Percentiles rank a stretch among this genome's conserved stretches.
Conservation (phyloP, 1,139 yeast genomes). For the Suhomyces wounanorum region DNA sequence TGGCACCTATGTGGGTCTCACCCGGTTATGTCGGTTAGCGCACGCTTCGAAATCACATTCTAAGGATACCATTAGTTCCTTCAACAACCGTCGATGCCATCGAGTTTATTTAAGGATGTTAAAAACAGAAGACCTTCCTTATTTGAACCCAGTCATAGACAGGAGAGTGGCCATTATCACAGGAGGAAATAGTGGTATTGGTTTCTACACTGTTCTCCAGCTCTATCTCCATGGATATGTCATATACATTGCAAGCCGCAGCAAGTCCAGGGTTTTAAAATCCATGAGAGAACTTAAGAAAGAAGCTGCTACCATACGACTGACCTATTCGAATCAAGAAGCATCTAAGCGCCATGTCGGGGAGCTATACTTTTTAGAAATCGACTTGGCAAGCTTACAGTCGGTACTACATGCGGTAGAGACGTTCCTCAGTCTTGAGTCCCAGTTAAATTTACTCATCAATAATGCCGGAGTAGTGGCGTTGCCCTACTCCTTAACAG, state of each 20-base stretch:
- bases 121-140: slow-evolving; percentile 34
- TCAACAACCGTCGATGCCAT: not conserved
- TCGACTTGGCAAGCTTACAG: slow-evolving; percentile 62
- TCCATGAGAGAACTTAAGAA: slow-evolving; percentile 38
- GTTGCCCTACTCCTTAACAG: slow-evolving; percentile 61
- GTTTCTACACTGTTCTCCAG: slow-evolving; percentile 44
- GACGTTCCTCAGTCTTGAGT: slow-evolving; percentile 51
- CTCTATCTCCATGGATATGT: slow-evolving; percentile 46
- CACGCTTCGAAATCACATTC: not conserved
- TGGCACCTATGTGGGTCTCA: not conserved
- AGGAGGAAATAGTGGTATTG: slow-evolving; percentile 50
- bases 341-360: slow-evolving; percentile 45
- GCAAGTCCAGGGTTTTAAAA: slow-evolving; percentile 35
- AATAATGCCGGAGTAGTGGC: slow-evolving; percentile 88
- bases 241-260: slow-evolving; percentile 46
- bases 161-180: slow-evolving; percentile 45
- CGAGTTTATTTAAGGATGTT: slow-evolving; percentile 4
- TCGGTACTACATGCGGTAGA: slow-evolving; percentile 60
- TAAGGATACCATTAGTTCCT: not conserved
- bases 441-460: slow-evolving; percentile 59
- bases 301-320: slow-evolving; percentile 10
- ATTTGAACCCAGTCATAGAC: slow-evolving; percentile 34
- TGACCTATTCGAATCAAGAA: slow-evolving; percentile 4
- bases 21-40: not conserved
- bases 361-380: slow-evolving; percentile 55